Conservation (phyloP, 306 rosid species). For the Lablab purpureus region DNA sequence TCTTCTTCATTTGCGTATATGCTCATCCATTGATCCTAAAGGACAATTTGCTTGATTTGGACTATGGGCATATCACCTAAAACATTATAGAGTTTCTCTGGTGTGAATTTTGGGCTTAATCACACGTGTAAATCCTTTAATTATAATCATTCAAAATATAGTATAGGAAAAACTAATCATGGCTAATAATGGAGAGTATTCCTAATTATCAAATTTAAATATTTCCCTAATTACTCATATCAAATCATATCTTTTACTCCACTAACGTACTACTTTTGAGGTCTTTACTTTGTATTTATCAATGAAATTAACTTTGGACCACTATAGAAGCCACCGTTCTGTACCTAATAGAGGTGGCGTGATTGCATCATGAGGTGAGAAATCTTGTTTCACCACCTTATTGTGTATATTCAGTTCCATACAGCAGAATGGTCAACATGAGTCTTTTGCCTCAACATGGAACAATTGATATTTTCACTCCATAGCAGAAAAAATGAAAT, state of each 20-base stretch:
- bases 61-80: slow-evolving; percentile 14
- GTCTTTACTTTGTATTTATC: background rate
- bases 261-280: background rate
- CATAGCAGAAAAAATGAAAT: no score
- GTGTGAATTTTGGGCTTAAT: no score
- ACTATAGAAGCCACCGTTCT: background rate
- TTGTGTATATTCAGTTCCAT: slow-evolving; percentile 19
- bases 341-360: background rate
- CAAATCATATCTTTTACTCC: no score
- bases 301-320: background rate
- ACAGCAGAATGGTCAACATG: background rate
- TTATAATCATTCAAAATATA: no score
- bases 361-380: background rate
- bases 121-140: no score
- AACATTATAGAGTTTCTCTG: background rate
- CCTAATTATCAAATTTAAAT: no score
- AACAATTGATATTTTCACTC: background rate
- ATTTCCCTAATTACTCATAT: no score
- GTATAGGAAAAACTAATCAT: no score
- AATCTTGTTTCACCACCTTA: slow-evolving; percentile 22
- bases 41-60: slow-evolving; percentile 30
- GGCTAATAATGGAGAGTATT: no score
- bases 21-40: background rate
- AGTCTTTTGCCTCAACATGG: background rate
- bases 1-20: background rate